Base-by-base conservation (phyloP, 805 yeast genomes). In the Saccharomyces kudriavzevii region DNA sequence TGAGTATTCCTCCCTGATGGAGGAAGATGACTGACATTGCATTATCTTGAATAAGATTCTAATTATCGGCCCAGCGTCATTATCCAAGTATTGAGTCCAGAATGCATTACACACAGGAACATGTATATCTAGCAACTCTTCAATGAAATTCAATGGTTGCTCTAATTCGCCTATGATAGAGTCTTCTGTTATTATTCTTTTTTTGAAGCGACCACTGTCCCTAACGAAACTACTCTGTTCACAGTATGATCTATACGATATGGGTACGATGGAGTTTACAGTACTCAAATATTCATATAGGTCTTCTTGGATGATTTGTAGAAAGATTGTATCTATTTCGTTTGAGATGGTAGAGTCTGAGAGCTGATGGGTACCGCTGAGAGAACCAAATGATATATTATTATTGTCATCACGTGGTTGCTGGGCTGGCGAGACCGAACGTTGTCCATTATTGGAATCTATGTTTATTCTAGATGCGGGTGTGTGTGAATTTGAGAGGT, bases 81-180 rank as follows among this genome's bases (percentile, higher is more conserved):
- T 51, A 17, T 51, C 40, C 29, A 59, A 48, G 46, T 49, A 60
- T 47, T 59, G 56, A 35, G 57, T 55, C 64, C 64, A 60, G 40
- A 60, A 60, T 2, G 60, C 54, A 29, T 56, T 56, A 51, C 61
- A 57, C 8, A 60, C 62, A 2, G 64, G 64, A 22, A 60, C 40
- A 49, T 60, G 60, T 20, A 60, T 54, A 47, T 58, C 57, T 17
- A 58, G 40, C 24, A 60, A 47, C 51, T 60, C 57, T 13, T 59
- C 62, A 2, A 59, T 49, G 40, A 25, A 52, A 47, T 54, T 55
- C 27, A 60, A 35, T 31, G 40, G 20, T n/a, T 31, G 48, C n/a
- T 51, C 53, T 11, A 22, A 17, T 11, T 48, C 45, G 4, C 24
- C 26, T 5, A 17, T 26, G 8, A 52, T 43, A 13, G 35, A 49